Evolutionary conservation across 2,329 filamentous ascomycete species (phyloP).

Genomic region (Aspergillus quadrilineatus): DNA sequence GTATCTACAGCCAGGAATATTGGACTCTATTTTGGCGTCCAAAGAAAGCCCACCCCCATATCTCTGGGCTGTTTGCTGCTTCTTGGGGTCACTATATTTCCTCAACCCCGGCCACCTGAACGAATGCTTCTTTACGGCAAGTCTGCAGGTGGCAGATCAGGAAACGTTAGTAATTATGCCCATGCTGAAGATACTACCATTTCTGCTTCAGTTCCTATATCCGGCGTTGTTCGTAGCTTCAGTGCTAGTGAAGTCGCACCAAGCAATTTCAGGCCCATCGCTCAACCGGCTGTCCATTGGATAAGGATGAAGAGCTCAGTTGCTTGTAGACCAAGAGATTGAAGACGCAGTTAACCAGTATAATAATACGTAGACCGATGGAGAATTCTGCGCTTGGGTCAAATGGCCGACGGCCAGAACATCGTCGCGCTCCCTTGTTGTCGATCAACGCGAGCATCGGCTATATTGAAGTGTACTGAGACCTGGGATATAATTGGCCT

Average conservation of each 20-base stretch:
- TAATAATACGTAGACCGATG: too few species aligned
- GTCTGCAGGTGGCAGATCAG: not conserved
- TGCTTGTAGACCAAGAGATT: too few species aligned
- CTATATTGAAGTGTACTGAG: not conserved
- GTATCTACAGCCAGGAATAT: too few species aligned
- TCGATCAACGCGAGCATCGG: not conserved
- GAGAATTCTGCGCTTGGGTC: not conserved
- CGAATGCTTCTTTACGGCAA: not conserved
- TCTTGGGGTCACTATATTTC: too few species aligned
- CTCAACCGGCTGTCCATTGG: not conserved
- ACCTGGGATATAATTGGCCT: not conserved
- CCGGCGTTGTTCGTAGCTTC: not conserved
- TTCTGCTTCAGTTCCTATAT: not conserved
- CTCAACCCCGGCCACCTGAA: not conserved
- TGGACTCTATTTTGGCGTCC: too few species aligned
- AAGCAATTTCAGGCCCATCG: not conserved
- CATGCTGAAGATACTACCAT: not conserved
- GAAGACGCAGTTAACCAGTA: too few species aligned
- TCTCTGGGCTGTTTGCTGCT: too few species aligned
- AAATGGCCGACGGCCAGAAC: not conserved
- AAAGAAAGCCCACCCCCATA: too few species aligned
- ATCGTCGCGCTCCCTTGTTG: not conserved
- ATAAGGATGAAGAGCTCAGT: not conserved
- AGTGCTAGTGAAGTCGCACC: not conserved
- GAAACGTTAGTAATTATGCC: not conserved